Base-by-base conservation (phyloP, 345 rosid species). In the Raphanus raphanistrum region DNA sequence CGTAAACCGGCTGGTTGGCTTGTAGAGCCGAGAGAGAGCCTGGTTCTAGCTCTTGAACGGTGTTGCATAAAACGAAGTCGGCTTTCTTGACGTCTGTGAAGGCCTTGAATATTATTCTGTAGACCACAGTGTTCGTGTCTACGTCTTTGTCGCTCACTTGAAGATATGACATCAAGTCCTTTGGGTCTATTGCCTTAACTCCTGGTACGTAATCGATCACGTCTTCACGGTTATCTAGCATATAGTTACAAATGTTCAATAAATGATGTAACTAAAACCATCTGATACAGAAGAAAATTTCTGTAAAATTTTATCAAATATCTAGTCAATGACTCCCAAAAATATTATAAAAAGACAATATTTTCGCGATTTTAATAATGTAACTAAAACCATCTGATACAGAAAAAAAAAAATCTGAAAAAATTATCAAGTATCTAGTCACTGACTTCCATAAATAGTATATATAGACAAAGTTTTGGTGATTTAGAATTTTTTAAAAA, bases 81-180 rank as follows among this genome's bases (percentile, higher is more conserved):
- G 92, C 91, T 26, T 71, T 78, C 72, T 72, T 85, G 21, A 77
- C 75, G 54, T 91, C 94, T 15, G 63, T 54, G 69, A 91, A 88
- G 63, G 82, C 75, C 11, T 69, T 81, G 83, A 41, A 81, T 61
- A 89, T 35, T 32, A 87, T 82, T 72, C 80, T 88, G 54, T 89
- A 87, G 61, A 77, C 79, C 26, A 80, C 68, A 29, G 86, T 32
- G 31, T 76, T 41, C 74, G 87, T 80, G 63, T 85, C 83, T 13
- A 81, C 25, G 32, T 84, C 72, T 80, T 80, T 76, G 33, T 83
- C 81, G 27, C 77, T 66, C 4, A 79, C 85, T 81, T 89, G 94
- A 58, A 89, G 89, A 81, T 88, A 89, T 5, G 92, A 89, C 70
- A 63, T 81, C 76, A 86, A 80, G 78, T 91, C 91, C 58, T 84